Base-by-base conservation (phyloP, 1,139 yeast species). In the Yamadazyma mexicana region DNA sequence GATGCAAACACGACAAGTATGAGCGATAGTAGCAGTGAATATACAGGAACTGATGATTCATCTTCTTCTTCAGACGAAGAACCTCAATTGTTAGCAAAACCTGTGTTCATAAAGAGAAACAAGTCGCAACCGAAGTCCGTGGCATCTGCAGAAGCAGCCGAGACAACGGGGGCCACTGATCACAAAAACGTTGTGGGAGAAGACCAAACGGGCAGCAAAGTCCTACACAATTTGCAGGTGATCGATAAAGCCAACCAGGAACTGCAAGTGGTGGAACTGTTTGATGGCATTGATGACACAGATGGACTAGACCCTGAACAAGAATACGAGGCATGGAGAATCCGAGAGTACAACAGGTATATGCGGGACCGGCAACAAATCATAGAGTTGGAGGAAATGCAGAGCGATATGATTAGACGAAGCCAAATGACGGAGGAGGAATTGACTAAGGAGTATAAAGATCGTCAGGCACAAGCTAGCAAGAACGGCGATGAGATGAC, bases 271-370 rank as follows among this genome's bases (percentile, higher is more conserved):
- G 37, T 27, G 14, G 33, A 34, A 37, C 40, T 42, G 17, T 49
- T 44, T 35, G 62, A 62, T 37, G 70, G 67, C 0, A 54, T 66
- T 1, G 71, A 67, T 44, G 77, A 72, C 46, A 58, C 64, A 2
- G 77, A 72, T 43, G 48, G 44, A 8, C 12, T 65, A 8, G 64
- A 70, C 34, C 72, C 73, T 0, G 69, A 66, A 43, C 40, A 31
- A 17, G 77, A 72, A 47, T 67, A 55, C 44, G 47, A 45, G 14
- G 58, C 47, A n/a, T 72, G 77, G 77, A 54, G 51, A 42, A 43
- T 37, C 30, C 56, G 77, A 16, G 75, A 70, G 40, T 47, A 41
- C 30, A 38, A 28, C 3, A 46, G 77, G 30, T 58, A 52, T 37
- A 41, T 47, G 7, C 53, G 74, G 33, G 74, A 69, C 43, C 31